Conservation (phyloP, 768 basidiomycete species). For the Termitomyces sp. region DNA sequence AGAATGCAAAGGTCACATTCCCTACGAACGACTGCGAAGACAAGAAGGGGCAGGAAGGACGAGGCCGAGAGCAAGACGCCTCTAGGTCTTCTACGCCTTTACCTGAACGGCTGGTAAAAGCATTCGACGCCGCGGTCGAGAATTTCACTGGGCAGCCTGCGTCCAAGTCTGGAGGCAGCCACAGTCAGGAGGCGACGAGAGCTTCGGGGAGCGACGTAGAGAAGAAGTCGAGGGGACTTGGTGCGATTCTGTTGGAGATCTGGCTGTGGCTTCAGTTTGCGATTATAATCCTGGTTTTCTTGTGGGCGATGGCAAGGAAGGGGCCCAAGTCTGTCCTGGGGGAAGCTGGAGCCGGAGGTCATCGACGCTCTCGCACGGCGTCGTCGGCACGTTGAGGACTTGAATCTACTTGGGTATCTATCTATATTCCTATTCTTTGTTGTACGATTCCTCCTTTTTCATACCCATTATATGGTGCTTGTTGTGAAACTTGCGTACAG, state of each 20-base stretch:
- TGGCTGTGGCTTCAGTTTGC: conserved; percentile 85
- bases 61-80: conserved; percentile 1
- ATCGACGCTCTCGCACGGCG: conserved; percentile 16
- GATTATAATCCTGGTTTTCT: conserved; percentile 68
- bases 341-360: conserved; percentile 25
- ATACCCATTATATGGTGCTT: conserved; percentile 3
- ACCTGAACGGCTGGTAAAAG: conserved; percentile 34
- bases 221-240: conserved; percentile 20
- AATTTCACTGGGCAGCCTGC: conserved; percentile 20
- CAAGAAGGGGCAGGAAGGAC: neutral
- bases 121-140: conserved; percentile 41
- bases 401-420: neutral
- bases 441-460: neutral
- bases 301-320: conserved; percentile 74
- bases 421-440: neutral
- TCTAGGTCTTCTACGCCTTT: conserved; percentile 21
- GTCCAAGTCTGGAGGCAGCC: neutral
- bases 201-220: conserved; percentile 9
- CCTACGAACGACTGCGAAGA: neutral
- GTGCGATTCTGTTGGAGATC: conserved; percentile 54
- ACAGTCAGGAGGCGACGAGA: conserved; percentile 2
- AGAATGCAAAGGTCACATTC: conserved; percentile 7
- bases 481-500: neutral
- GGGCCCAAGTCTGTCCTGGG: conserved; percentile 68
- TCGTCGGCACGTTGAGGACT: conserved; percentile 7